phyloP scores from a whole-genome alignment of 495 filamentous ascomycete species.

The Tuber microsphaerosporum region DNA sequence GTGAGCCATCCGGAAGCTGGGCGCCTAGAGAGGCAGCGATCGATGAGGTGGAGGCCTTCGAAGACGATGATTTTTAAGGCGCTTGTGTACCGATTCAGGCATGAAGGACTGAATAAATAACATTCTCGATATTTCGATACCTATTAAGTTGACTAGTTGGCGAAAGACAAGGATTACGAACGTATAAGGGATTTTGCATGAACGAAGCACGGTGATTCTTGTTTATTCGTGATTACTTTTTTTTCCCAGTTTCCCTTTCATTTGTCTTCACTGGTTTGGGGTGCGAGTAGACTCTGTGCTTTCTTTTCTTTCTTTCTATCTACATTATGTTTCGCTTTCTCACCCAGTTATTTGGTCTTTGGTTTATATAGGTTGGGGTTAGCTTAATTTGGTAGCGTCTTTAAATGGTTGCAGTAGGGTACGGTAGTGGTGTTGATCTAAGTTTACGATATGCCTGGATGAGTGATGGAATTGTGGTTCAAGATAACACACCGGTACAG shows the following conservation, averaged over 20 bases:
- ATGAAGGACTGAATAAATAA: background rate
- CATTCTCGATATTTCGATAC: background rate
- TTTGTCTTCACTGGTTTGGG: background rate
- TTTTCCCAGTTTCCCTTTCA: background rate
- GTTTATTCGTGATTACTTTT: background rate
- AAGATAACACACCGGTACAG: background rate
- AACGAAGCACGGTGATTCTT: background rate
- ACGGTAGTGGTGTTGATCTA: background rate
- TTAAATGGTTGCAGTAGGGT: background rate
- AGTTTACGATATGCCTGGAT: background rate
- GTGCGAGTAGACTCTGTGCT: background rate
- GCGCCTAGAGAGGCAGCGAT: constrained; percentile 63
- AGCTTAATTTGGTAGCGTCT: background rate
- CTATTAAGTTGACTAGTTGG: background rate
- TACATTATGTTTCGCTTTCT: background rate
- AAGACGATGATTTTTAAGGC: constrained; percentile 53
- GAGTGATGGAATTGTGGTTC: background rate
- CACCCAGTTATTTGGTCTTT: background rate
- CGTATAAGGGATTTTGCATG: background rate
- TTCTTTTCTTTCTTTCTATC: background rate
- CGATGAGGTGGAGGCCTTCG: constrained; percentile 81
- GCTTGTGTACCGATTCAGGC: background rate
- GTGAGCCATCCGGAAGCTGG: constrained; percentile 53
- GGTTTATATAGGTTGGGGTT: background rate
- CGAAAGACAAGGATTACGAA: background rate